A percentile compares a stretch with the other conserved stretches of the same genome.
Evolutionary conservation across 2,329 filamentous ascomycete species (phyloP).

Genomic region (Aspergillus cejpii): DNA sequence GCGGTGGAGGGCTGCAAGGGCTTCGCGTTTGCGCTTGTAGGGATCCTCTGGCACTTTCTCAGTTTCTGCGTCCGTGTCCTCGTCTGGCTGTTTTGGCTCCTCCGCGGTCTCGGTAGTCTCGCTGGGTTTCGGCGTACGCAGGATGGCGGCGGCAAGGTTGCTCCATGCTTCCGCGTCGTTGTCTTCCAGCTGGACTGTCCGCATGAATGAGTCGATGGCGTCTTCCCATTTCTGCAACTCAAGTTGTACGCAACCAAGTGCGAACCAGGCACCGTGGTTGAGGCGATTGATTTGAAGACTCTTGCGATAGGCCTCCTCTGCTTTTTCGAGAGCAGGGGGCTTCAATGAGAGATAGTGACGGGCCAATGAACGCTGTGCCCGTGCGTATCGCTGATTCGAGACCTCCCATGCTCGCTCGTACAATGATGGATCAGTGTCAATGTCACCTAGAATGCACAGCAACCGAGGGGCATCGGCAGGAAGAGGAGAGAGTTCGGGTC

Average conservation of each 20-base stretch:
- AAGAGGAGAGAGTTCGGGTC: slow-evolving; percentile 61
- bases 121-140: slow-evolving; percentile 44
- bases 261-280: slow-evolving; percentile 79
- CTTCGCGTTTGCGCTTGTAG: slow-evolving; percentile 60
- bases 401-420: slow-evolving; percentile 86
- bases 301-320: slow-evolving; percentile 68
- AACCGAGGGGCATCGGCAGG: slow-evolving; percentile 78
- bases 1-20: slow-evolving; percentile 77
- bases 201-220: slow-evolving; percentile 74
- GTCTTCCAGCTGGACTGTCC: slow-evolving; percentile 78
- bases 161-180: slow-evolving; percentile 90
- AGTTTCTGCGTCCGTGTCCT: slow-evolving; percentile 21
- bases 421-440: slow-evolving; percentile 65
- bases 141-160: slow-evolving; percentile 79
- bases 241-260: slow-evolving; percentile 79
- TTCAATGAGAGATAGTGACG: slow-evolving; percentile 64
- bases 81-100: slow-evolving; percentile 26
- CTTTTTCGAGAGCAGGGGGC: slow-evolving; percentile 55
- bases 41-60: slow-evolving; percentile 42
- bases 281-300: slow-evolving; percentile 74
- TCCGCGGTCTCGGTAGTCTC: slow-evolving; percentile 8
- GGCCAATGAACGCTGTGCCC: slow-evolving; percentile 81
- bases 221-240: slow-evolving; percentile 69
- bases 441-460: slow-evolving; percentile 88
- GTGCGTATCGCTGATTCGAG: slow-evolving; percentile 70